These are phyloP conservation scores for Boechera stricta DNA, from an alignment of 345 rosid genomes.

Conservation along the genomic window DNA sequence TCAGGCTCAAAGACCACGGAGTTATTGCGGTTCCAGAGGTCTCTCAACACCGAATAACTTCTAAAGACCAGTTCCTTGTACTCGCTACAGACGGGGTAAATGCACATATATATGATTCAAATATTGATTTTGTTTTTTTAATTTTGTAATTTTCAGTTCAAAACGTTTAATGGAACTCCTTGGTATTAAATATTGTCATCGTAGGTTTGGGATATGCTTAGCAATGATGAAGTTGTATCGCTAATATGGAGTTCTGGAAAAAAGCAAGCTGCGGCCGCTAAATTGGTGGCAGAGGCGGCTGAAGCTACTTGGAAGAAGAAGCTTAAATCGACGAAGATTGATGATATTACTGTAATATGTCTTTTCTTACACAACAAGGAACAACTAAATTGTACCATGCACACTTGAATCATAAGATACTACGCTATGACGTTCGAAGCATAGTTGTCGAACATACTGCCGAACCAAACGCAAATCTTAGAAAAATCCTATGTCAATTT, in stretches of 20 bases:
- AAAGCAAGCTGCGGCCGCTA: slow-evolving; percentile 52
- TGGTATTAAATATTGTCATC: not conserved
- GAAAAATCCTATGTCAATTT: not conserved
- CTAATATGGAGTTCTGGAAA: slow-evolving; percentile 52
- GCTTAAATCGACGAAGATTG: slow-evolving; percentile 63
- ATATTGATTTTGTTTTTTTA: not conserved
- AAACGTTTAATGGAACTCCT: not conserved
- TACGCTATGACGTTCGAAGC: slow-evolving; percentile 13
- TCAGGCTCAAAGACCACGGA: slow-evolving; percentile 71
- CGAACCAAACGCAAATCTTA: not conserved
- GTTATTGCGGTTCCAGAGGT: slow-evolving; percentile 75
- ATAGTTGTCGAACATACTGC: slow-evolving; percentile 10
- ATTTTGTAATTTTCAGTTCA: not conserved
- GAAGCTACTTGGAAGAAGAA: slow-evolving; percentile 66
- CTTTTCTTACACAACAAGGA: slow-evolving; percentile 58
- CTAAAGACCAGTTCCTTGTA: slow-evolving; percentile 66
- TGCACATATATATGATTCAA: not conserved
- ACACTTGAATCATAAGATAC: slow-evolving; percentile 27
- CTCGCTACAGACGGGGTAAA: slow-evolving; percentile 90
- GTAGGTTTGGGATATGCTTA: slow-evolving; percentile 89
- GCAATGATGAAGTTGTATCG: slow-evolving; percentile 62
- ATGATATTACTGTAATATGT: slow-evolving; percentile 74
- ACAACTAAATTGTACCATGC: slow-evolving; percentile 4
- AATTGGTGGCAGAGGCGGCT: slow-evolving; percentile 75
- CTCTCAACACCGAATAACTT: slow-evolving; percentile 54